Evolutionary conservation across 176 grass and related monocot genomes (phyloP), one percentile per base, ranked within the genome.

Genomic region (Stipa capillata): DNA sequence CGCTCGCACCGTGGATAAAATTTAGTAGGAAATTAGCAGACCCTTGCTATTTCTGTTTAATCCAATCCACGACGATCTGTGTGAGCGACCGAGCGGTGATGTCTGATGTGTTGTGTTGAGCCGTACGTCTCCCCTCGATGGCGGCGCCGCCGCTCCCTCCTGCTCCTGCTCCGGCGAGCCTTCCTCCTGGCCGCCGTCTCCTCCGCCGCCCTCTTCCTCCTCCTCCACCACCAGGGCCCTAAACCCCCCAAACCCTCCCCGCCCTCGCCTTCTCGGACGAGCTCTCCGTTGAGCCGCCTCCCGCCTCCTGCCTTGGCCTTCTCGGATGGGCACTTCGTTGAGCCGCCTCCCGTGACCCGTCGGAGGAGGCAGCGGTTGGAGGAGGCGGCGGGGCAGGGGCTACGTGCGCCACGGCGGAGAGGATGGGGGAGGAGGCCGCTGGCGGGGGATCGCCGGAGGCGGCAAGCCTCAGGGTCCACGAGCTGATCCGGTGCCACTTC

Each of bases 391-490:
- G 29, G 25, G 72, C 2, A 41, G 28, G 20, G 62, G 53, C 44
- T 17, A 36, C 73, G 25, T 98, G 95, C 65, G 92, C 87, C 6
- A 92, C 87, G 28, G 95, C 94, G 89, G 95, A 98, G 87, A 80
- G 48, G 80, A 98, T 94, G 89, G 95, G 95, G 28, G 76, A 89
- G 69, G 85, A 85, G 29, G 85, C 91, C 40, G 65, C 44, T 2
- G 85, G 77, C 45, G 42, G 21, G 29, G 80, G 58, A 10, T 87
- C 65, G 6, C 58, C 85, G 23, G 89, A 84, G 83, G 85, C 44
- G 56, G 82, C 84, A 79, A 94, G 85, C 87, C 79, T 98, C 51
- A 73, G 80, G 53, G 83, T 92, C 49, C 89, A 89, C 45, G 85
- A 92, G 56, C 34, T 92, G 34, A 92, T 98, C 63, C 77, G 72